A percentile compares a stretch with the other conserved stretches of the same genome.
Conservation (phyloP, 1,139 yeast species). For the Yamadazyma conglobata region DNA sequence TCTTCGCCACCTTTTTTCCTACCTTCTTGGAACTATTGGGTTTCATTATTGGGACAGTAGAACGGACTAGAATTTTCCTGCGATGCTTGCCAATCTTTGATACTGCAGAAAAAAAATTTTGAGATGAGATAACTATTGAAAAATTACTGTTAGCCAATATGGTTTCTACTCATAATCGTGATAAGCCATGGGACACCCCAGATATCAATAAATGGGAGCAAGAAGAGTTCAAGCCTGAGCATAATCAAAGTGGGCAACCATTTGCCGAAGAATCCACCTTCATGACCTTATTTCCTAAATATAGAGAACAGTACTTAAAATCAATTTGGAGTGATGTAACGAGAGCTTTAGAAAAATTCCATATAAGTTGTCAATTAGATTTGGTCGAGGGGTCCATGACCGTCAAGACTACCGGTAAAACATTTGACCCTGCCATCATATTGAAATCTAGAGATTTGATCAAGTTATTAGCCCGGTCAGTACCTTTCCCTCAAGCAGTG, state of each 20-base stretch:
- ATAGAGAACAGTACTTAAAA: constrained; percentile 86
- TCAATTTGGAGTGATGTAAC: constrained; percentile 95
- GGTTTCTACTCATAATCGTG: constrained; percentile 91
- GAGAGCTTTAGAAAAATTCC: constrained; percentile 65
- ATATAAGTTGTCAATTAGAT: constrained; percentile 78
- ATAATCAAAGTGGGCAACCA: constrained; percentile 78
- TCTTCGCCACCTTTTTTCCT: constrained; percentile 10
- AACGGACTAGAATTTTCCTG: too few species aligned
- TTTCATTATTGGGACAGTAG: too few species aligned
- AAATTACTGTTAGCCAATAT: too few species aligned
- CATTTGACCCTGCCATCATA: constrained; percentile 92
- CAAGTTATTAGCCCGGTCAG: constrained; percentile 90
- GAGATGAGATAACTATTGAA: constrained; percentile 14
- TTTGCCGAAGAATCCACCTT: constrained; percentile 94
- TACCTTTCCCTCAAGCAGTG: constrained; percentile 95
- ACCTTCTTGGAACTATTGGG: constrained; percentile 6
- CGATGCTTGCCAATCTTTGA: too few species aligned
- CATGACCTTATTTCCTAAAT: constrained; percentile 93
- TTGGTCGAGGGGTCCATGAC: constrained; percentile 97
- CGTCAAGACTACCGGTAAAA: constrained; percentile 91
- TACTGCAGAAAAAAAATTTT: constrained; percentile 5
- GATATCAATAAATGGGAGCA: constrained; percentile 92
- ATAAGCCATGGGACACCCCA: constrained; percentile 97
- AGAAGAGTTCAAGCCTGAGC: constrained; percentile 88
- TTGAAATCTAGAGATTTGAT: constrained; percentile 93